Conservation (phyloP, 345 rosid species). For the Xanthoceras sorbifolium region DNA sequence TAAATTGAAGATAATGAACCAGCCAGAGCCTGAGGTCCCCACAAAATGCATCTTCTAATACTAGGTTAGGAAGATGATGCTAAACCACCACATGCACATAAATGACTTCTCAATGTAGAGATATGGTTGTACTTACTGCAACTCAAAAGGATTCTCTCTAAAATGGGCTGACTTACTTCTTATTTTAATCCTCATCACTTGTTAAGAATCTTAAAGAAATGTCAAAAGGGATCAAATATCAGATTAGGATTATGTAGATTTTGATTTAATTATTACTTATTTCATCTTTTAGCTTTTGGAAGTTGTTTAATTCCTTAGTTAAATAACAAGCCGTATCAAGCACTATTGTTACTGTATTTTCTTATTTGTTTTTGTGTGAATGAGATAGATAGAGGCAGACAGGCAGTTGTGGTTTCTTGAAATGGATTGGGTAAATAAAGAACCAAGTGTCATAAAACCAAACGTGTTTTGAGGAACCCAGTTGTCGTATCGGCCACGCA, state of each 20-base stretch:
- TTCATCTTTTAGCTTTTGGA: not conserved
- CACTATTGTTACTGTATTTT: not conserved
- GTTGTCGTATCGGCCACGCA: slow-evolving; percentile 12
- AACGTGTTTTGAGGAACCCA: not conserved
- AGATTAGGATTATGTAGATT: no score
- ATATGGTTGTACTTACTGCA: not conserved
- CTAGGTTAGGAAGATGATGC: not conserved
- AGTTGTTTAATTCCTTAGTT: not conserved
- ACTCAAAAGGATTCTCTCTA: not conserved
- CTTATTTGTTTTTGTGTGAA: not conserved
- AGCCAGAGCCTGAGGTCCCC: no score
- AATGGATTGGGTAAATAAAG: not conserved
- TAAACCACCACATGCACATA: not conserved
- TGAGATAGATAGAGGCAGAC: no score
- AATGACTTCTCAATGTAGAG: not conserved
- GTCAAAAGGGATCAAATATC: not conserved
- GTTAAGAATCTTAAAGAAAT: not conserved
- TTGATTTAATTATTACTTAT: not conserved
- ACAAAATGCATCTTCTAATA: not conserved
- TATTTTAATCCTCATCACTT: not conserved
- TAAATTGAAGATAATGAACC: no score
- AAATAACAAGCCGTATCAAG: not conserved
- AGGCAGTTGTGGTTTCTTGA: not conserved
- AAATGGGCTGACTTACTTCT: not conserved
- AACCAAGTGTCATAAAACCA: not conserved